phyloP scores from a whole-genome alignment of 306 rosid genomes.

The Hippophae rhamnoides region DNA sequence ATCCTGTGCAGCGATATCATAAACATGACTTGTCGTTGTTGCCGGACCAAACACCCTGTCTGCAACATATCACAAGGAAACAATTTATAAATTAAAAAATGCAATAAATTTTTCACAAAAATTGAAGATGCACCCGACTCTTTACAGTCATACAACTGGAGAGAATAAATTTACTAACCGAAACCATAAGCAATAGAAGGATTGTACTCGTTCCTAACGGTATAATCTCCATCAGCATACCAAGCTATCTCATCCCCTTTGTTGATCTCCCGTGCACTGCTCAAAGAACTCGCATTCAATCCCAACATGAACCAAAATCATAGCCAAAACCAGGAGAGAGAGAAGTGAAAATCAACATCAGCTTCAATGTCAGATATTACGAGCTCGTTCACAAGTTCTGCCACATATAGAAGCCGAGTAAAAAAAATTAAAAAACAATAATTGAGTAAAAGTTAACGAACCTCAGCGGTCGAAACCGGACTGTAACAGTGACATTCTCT shows the following conservation, averaged over 20 bases:
- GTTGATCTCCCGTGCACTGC: slow-evolving; percentile 83
- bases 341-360: no score
- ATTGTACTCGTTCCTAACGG: slow-evolving; percentile 84
- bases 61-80: slow-evolving; percentile 27
- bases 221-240: slow-evolving; percentile 97
- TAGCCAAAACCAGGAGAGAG: neutral
- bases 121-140: no score
- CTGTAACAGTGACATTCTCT: slow-evolving; percentile 96
- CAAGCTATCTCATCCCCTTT: slow-evolving; percentile 98
- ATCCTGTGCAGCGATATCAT: slow-evolving; percentile 94
- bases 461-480: slow-evolving; percentile 94
- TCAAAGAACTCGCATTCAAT: slow-evolving; percentile 14
- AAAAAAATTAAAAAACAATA: no score
- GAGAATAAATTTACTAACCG: slow-evolving; percentile 39
- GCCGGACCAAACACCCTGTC: slow-evolving; percentile 97
- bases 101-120: neutral
- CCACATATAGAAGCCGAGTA: no score
- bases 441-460: slow-evolving; percentile 16
- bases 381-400: no score
- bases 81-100: slow-evolving; percentile 6
- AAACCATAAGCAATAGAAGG: slow-evolving; percentile 91
- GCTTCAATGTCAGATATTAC: no score
- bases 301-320: slow-evolving; percentile 9
- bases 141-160: no score
- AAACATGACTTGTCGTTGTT: slow-evolving; percentile 94